Base-by-base conservation (phyloP, 2,329 filamentous ascomycete genomes). In the Periconia digitata region DNA sequence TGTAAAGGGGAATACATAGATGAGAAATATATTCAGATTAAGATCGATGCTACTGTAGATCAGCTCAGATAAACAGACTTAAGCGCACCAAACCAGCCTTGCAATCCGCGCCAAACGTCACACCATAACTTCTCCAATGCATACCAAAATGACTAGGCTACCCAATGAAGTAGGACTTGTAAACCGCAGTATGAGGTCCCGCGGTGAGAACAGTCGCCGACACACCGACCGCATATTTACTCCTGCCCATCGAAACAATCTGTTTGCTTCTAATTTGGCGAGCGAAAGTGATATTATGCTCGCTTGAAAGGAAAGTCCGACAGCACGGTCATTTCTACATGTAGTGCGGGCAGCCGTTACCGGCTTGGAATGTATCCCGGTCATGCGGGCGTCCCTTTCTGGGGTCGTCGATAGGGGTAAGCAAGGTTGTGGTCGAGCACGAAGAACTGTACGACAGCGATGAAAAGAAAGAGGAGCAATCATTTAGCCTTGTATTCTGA, bases 311-410 rank as follows among this genome's bases (percentile, higher is more conserved):
- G 45, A 34, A 47, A 49, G 35, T 51, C 55, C 57, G 55, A 55
- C 52, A 24, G 58, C 54, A 61, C 54, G 53, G 56, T 49, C 52
- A 56, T 53, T 23, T 18, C 34, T 36, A 17, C 12, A 20, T 37
- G 46, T 42, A 51, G 49, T 53, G 54, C 49, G 54, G 54, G 49
- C 47, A 54, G 36, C 54, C 44, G 47, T 49, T 32, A 15, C 12
- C 10, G 10, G 27, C 27, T 32, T 32, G 10, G 27, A 32, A 32
- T 3, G 27, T 32, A 15, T 32, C 8, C 27, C 27, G 27, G n/a
- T 15, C n/a, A 32, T 32, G 27, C 27, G 27, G 27, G 4, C n/a
- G n/a, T 5, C 27, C 27, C n/a, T 32, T 32, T 32, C 10, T 32
- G 27, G n/a, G n/a, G n/a, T n/a, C n/a, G n/a, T n/a, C n/a, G n/a